phyloP scores from a whole-genome alignment of 2,329 filamentous ascomycete species.

The Epichloe amarillans region DNA sequence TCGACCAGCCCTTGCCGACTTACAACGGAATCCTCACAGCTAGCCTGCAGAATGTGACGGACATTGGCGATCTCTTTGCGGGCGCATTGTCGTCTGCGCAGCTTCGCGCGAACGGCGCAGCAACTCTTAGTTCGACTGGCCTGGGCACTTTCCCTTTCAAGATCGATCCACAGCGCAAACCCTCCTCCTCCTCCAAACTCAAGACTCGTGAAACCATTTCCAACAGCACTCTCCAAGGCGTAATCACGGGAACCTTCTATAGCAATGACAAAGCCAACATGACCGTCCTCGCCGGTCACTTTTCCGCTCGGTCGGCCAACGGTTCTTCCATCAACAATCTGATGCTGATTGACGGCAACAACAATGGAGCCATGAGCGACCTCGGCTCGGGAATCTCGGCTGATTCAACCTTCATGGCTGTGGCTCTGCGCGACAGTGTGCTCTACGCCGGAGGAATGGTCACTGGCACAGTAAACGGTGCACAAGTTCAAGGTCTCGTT shows the following conservation, averaged over 20 bases:
- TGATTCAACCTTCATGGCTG: slow-evolving; percentile 61
- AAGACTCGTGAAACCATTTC: slow-evolving; percentile 33
- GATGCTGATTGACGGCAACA: slow-evolving; percentile 65
- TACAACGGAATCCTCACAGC: slow-evolving; percentile 63
- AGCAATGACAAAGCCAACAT: slow-evolving; percentile 56
- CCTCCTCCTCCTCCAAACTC: slow-evolving; percentile 20
- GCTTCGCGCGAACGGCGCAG: slow-evolving; percentile 60
- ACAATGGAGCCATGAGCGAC: slow-evolving; percentile 53
- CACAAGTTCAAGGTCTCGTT: slow-evolving; percentile 57
- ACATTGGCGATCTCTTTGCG: slow-evolving; percentile 56
- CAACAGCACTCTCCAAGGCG: slow-evolving; percentile 41
- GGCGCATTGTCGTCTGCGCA: slow-evolving; percentile 70
- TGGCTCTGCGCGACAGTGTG: slow-evolving; percentile 52
- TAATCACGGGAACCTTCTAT: slow-evolving; percentile 72
- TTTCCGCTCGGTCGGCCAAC: slow-evolving; percentile 55
- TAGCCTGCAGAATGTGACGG: slow-evolving; percentile 49
- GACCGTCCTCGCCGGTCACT: slow-evolving; percentile 80
- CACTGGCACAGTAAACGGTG: slow-evolving; percentile 53
- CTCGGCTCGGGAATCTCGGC: slow-evolving; percentile 51
- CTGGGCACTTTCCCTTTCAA: slow-evolving; percentile 46
- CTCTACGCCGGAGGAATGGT: slow-evolving; percentile 77
- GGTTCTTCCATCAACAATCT: slow-evolving; percentile 67
- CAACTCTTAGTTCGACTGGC: slow-evolving; percentile 42
- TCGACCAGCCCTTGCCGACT: slow-evolving; percentile 49
- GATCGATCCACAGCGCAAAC: slow-evolving; percentile 25